Percentiles rank a stretch among this genome's conserved stretches.
phyloP scores from a whole-genome alignment of 805 yeast species.

The Ogataea dorogensis region DNA sequence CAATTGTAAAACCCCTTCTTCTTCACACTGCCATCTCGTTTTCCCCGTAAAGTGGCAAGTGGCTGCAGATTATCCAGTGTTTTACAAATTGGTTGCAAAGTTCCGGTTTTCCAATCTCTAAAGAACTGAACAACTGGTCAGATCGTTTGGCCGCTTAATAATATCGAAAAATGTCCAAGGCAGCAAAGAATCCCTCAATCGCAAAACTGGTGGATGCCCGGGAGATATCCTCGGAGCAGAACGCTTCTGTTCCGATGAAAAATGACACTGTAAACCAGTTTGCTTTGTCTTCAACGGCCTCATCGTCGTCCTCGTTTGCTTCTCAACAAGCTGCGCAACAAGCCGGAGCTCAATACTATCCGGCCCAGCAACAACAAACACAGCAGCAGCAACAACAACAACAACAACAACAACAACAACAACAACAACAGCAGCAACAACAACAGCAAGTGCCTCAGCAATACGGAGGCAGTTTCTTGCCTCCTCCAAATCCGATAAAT shows the following conservation, averaged over 20 bases:
- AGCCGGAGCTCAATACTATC: constrained; percentile 19
- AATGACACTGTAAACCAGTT: constrained; percentile 11
- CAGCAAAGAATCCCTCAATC: constrained; percentile 12
- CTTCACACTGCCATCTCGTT: background rate
- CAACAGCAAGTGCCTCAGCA: constrained; percentile 21
- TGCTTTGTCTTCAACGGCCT: constrained; percentile 9
- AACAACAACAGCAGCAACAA: constrained; percentile 11
- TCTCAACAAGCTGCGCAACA: constrained; percentile 16
- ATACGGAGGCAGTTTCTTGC: constrained; percentile 23
- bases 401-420: constrained; percentile 13
- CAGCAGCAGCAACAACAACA: constrained; percentile 10
- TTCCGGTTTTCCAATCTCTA: too few species aligned
- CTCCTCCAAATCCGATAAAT: constrained; percentile 28
- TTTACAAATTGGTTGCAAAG: too few species aligned
- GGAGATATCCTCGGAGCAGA: constrained; percentile 2
- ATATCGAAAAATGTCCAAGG: constrained; percentile 11
- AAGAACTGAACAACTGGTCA: too few species aligned
- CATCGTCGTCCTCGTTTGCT: constrained; percentile 10
- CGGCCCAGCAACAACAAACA: constrained; percentile 13
- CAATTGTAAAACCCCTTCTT: constrained; percentile 4
- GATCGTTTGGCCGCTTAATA: constrained; percentile 7
- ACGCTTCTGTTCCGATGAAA: constrained; percentile 4
- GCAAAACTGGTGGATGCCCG: constrained; percentile 14
- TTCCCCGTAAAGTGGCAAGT: background rate
- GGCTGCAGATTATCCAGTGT: background rate